Evolutionary conservation across 208 protist species (phyloP), one percentile per base, ranked within the genome.

Genomic region (Crithidia brevicula): DNA sequence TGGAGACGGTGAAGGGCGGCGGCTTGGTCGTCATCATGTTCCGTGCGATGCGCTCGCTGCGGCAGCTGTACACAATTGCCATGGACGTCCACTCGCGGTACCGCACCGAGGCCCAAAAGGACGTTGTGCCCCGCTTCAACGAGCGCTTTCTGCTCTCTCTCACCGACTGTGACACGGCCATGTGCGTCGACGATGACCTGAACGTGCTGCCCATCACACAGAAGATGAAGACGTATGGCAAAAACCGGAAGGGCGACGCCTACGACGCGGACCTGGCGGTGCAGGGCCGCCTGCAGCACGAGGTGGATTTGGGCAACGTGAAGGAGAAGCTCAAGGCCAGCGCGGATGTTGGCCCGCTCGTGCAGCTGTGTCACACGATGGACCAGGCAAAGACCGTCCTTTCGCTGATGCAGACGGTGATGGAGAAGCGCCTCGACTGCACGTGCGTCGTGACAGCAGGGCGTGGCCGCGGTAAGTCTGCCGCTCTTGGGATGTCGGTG

Each of bases 1-100:
- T 99, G 62, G 99, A 99, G 83, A 99, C 99, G 0, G 99, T 99
- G n/a, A 96, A 98, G 67, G 99, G 99, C 33, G 99, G 98, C 56
- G 99, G 99, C 25, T 52, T 99, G n/a, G 73, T 99, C 31, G 86
- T 99, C 23, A 81, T 99, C 20, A 90, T 99, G 36, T 92, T 99
- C 33, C 88, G 95, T 28, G 96, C 92, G 25, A 98, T 99, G 93
- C 85, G 83, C 4, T 99, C 95, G 13, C 83, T 99, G 15, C 87
- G 91, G 72, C 94, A 99, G 81, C 86, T 99, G 0, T 99, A 99
- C 82, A 96, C 95, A 18, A 98, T 99, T 72, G 87, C 93, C n/a
- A 99, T 99, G 99, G 98, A 99, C 74, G 97, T 99, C 13, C 98
- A 99, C 79, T 65, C 86, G 8, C 86, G 98, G 13, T 97, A 96